phyloP scores from a whole-genome alignment of 805 yeast species.

The Candida nonsorbophila region DNA sequence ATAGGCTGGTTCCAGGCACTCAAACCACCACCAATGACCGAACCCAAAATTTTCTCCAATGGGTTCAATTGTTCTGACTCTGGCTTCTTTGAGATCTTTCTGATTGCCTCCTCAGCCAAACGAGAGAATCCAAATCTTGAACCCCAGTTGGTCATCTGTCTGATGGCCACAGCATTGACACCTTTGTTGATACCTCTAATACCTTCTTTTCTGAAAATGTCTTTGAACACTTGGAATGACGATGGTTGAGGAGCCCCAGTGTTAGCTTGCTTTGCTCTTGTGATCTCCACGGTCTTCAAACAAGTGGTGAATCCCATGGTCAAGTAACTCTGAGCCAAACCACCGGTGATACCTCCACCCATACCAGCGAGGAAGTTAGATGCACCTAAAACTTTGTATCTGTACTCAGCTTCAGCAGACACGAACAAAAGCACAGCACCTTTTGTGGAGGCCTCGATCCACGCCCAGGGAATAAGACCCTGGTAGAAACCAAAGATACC shows the following conservation, averaged over 20 bases:
- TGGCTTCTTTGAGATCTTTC: conserved; percentile 55
- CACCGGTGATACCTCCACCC: conserved; percentile 94
- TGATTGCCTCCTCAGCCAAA: conserved; percentile 82
- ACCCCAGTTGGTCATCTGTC: conserved; percentile 99
- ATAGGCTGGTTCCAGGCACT: conserved; percentile 99
- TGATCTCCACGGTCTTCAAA: conserved; percentile 98
- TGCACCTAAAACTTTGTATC: conserved; percentile 57
- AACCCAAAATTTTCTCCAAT: conserved; percentile 75
- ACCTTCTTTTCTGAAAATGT: conserved; percentile 82
- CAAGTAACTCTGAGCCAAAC: conserved; percentile 91
- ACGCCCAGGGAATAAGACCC: conserved; percentile 98
- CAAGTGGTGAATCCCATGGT: conserved; percentile 99
- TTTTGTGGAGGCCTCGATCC: conserved; percentile 99
- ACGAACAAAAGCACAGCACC: conserved; percentile 95
- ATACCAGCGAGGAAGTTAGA: conserved; percentile 78
- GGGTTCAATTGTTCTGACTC: conserved; percentile 59
- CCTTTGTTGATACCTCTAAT: conserved; percentile 94
- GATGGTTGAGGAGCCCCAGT: conserved; percentile 65
- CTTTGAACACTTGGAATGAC: conserved; percentile 80
- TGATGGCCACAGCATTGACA: conserved; percentile 97
- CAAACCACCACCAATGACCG: conserved; percentile 93
- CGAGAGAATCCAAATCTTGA: conserved; percentile 92
- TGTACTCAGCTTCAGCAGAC: conserved; percentile 86
- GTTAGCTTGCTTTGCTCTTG: conserved; percentile 70
- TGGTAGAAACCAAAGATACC: conserved; percentile 91